Conservation (phyloP, 2,329 filamentous ascomycete species). For the Dendryphion nanum region DNA sequence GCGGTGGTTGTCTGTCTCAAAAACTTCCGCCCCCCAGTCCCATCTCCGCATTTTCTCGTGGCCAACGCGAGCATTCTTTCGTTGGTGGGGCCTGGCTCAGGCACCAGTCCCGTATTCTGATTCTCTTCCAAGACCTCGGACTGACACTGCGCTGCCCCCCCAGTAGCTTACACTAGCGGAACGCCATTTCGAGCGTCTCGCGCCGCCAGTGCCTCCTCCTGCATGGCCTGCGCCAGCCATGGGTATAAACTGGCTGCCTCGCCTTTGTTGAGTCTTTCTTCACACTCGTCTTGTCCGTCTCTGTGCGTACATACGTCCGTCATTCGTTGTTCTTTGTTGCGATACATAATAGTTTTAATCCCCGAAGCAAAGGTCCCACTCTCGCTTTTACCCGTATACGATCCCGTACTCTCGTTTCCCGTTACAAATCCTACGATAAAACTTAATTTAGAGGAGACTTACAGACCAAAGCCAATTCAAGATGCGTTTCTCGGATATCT, state of each 20-base stretch:
- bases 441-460: neutral
- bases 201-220: neutral
- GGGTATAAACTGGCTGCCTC: conserved; percentile 1
- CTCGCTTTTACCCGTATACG: conserved; percentile 2
- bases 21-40: too few species aligned
- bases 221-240: conserved; percentile 3
- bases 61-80: too few species aligned
- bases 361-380: conserved; percentile 16
- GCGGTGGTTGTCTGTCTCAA: too few species aligned
- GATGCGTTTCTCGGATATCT: conserved; percentile 33
- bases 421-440: too few species aligned
- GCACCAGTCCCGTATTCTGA: conserved; percentile 3
- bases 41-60: too few species aligned
- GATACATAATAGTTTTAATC: conserved; percentile 13
- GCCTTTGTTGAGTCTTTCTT: conserved; percentile 1
- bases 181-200: conserved; percentile 1
- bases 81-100: too few species aligned
- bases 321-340: conserved; percentile 17
- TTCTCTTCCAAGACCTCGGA: conserved; percentile 6
- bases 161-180: conserved; percentile 7
- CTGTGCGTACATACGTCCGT: conserved; percentile 21
- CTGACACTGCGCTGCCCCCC: too few species aligned
- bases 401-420: conserved; percentile 2
- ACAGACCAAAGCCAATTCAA: conserved; percentile 3
- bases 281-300: conserved; percentile 20